phyloP scores from a whole-genome alignment of 2,329 filamentous ascomycete species.

The Sporothrix brunneoviolacea region DNA sequence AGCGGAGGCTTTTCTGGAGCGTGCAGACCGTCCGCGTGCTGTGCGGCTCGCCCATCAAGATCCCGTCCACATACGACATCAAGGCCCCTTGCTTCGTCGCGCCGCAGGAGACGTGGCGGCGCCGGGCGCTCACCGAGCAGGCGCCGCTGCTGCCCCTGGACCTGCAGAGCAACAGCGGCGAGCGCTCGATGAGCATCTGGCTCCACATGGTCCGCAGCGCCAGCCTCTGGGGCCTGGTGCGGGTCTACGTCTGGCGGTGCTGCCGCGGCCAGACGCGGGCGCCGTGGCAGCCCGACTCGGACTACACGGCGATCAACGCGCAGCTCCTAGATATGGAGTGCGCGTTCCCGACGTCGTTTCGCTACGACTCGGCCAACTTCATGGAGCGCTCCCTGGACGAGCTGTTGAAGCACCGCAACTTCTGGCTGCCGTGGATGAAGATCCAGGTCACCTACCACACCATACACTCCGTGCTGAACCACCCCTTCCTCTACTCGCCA shows the following conservation, averaged over 20 bases:
- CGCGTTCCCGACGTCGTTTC: slow-evolving; percentile 13
- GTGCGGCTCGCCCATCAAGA: slow-evolving; percentile 1
- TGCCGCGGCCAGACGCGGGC: too few species aligned
- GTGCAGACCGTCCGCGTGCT: neutral
- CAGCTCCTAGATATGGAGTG: slow-evolving; percentile 1
- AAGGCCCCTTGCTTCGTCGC: neutral
- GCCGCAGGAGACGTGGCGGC: neutral
- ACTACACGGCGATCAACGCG: slow-evolving; percentile 3
- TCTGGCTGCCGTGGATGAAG: slow-evolving; percentile 47
- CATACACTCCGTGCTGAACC: slow-evolving; percentile 45
- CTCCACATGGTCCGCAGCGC: slow-evolving; percentile 7
- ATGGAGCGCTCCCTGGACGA: slow-evolving; percentile 43
- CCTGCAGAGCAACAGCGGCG: too few species aligned
- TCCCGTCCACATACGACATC: slow-evolving; percentile 4
- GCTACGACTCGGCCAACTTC: slow-evolving; percentile 47
- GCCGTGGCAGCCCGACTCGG: neutral
- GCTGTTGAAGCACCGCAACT: slow-evolving; percentile 36
- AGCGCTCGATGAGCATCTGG: slow-evolving; percentile 1
- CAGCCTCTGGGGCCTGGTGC: neutral
- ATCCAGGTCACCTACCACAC: slow-evolving; percentile 48
- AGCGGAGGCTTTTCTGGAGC: slow-evolving; percentile 2
- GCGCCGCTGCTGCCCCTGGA: neutral
- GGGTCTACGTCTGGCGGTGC: neutral
- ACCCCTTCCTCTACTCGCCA: slow-evolving; percentile 45
- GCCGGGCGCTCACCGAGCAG: neutral